phyloP scores from a whole-genome alignment of 1,139 yeast species.

The Zygoascus hellenicus region DNA sequence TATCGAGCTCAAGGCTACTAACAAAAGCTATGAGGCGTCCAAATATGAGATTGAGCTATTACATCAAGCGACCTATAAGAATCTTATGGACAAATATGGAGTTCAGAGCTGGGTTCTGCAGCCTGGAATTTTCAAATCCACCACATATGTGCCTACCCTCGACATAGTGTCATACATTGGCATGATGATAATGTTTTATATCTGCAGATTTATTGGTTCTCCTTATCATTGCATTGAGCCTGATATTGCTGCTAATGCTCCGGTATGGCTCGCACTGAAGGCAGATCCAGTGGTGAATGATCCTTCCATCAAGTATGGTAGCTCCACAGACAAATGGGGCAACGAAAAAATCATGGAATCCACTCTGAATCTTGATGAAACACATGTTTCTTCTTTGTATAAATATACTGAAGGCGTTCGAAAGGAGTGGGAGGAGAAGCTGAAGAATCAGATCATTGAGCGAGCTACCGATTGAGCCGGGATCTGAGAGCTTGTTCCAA shows the following conservation, averaged over 20 bases:
- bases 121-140: conserved; percentile 90
- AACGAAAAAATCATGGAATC: conserved; percentile 52
- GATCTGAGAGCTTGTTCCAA: too few species aligned
- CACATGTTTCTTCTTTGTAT: conserved; percentile 61
- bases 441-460: conserved; percentile 62
- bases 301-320: conserved; percentile 64
- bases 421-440: conserved; percentile 59
- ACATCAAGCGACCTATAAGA: conserved; percentile 62
- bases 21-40: conserved; percentile 83
- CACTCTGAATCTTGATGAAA: conserved; percentile 45
- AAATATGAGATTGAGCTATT: conserved; percentile 80
- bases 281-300: conserved; percentile 43
- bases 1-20: conserved; percentile 58
- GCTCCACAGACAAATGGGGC: conserved; percentile 62
- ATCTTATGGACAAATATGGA: conserved; percentile 42
- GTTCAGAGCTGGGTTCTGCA: conserved; percentile 74
- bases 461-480: conserved; percentile 21
- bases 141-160: conserved; percentile 69
- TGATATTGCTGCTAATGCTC: conserved; percentile 83
- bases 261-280: conserved; percentile 51
- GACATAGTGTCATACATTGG: conserved; percentile 76
- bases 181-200: conserved; percentile 74
- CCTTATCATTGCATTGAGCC: conserved; percentile 87
- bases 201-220: conserved; percentile 80
- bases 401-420: conserved; percentile 52